Conservation (phyloP, 1,284 basidiomycete genomes). For the Agaricales sp. region DNA sequence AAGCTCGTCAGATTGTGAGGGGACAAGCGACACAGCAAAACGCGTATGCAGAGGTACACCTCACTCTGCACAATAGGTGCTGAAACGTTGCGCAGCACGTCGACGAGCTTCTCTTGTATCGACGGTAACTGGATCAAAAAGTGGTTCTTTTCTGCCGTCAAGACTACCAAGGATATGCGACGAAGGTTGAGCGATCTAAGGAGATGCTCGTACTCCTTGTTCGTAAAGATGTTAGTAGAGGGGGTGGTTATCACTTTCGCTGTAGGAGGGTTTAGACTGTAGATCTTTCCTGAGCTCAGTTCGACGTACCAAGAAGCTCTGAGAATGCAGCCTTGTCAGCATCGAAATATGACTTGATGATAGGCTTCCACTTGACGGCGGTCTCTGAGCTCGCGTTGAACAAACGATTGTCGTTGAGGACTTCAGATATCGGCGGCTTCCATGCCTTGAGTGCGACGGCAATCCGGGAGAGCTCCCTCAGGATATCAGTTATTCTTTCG, state of each 20-base stretch:
- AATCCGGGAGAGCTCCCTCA: slow-evolving; percentile 73
- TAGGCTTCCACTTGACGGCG: slow-evolving; percentile 63
- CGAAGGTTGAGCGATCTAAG: slow-evolving; percentile 84
- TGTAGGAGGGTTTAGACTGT: slow-evolving; percentile 19
- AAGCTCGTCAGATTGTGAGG: slow-evolving; percentile 90
- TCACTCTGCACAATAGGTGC: slow-evolving; percentile 88
- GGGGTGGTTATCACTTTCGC: slow-evolving; percentile 79
- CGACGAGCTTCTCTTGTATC: slow-evolving; percentile 95
- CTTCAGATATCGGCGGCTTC: slow-evolving; percentile 72
- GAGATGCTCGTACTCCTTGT: slow-evolving; percentile 88
- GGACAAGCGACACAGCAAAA: slow-evolving; percentile 86
- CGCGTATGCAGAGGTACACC: slow-evolving; percentile 88
- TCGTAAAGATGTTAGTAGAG: slow-evolving; percentile 95
- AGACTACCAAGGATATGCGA: slow-evolving; percentile 78
- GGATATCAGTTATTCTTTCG: slow-evolving; percentile 51
- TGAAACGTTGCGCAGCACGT: slow-evolving; percentile 75
- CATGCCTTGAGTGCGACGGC: slow-evolving; percentile 79
- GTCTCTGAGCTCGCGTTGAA: slow-evolving; percentile 63
- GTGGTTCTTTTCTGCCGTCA: slow-evolving; percentile 82
- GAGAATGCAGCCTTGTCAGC: slow-evolving; percentile 80
- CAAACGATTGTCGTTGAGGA: slow-evolving; percentile 79
- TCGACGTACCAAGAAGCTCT: slow-evolving; percentile 66
- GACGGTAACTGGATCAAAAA: slow-evolving; percentile 85
- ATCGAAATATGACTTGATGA: slow-evolving; percentile 76
- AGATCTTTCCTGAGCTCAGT: slow-evolving; percentile 5